Percentiles rank a stretch among this genome's conserved stretches.
Evolutionary conservation across 2,329 filamentous ascomycete species (phyloP).

Genomic region (Claviceps paspali): DNA sequence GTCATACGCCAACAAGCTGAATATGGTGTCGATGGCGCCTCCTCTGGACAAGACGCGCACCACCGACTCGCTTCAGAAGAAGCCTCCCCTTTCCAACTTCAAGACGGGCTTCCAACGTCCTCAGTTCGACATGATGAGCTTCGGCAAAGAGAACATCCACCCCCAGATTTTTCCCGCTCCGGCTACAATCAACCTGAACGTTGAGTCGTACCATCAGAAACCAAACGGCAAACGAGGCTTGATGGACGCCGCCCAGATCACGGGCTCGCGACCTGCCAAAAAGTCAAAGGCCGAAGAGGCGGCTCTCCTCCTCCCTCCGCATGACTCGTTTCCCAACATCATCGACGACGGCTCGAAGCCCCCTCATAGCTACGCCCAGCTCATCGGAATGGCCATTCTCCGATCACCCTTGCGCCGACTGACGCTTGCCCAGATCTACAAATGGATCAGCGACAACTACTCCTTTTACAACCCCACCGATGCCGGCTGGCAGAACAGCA

Average conservation of each 20-base stretch:
- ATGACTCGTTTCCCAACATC: slow-evolving; percentile 66
- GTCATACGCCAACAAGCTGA: slow-evolving; percentile 42
- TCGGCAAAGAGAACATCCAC: slow-evolving; percentile 42
- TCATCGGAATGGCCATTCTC: slow-evolving; percentile 95
- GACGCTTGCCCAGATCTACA: slow-evolving; percentile 92
- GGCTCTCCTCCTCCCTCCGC: slow-evolving; percentile 48
- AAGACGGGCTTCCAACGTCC: slow-evolving; percentile 41
- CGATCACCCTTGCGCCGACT: slow-evolving; percentile 69
- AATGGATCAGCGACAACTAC: slow-evolving; percentile 96
- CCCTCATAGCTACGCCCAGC: slow-evolving; percentile 78
- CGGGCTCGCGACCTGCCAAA: slow-evolving; percentile 52
- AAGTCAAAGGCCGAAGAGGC: slow-evolving; percentile 47
- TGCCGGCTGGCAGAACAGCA: slow-evolving; percentile 96
- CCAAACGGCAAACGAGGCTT: slow-evolving; percentile 44
- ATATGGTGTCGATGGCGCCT: slow-evolving; percentile 52
- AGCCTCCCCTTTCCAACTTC: slow-evolving; percentile 42
- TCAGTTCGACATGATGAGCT: slow-evolving; percentile 25
- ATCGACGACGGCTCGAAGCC: slow-evolving; percentile 82
- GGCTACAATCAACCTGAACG: slow-evolving; percentile 30
- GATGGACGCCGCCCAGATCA: slow-evolving; percentile 58
- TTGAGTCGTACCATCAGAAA: slow-evolving; percentile 39
- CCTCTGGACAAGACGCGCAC: slow-evolving; percentile 36
- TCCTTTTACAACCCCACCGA: slow-evolving; percentile 75
- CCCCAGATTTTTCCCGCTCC: slow-evolving; percentile 35
- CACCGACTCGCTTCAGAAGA: slow-evolving; percentile 58